Percentiles rank a stretch among this genome's conserved stretches.
Conservation (phyloP, 108 stramenopile genomes). For the Cyclotella atomus region DNA sequence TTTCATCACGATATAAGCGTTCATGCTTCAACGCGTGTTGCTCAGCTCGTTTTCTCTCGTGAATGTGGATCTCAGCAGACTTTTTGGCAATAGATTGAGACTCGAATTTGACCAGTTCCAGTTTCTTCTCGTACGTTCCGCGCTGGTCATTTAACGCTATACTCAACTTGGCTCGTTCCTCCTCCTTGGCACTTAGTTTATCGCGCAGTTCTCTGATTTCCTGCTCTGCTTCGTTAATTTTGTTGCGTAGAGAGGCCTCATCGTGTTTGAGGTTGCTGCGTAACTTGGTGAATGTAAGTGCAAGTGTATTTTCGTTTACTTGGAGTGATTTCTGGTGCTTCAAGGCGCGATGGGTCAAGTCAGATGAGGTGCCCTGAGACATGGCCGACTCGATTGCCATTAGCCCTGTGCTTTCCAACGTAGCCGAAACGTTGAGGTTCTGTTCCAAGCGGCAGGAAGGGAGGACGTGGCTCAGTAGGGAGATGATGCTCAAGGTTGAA, state of each 20-base stretch:
- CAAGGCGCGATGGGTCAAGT: slow-evolving; percentile 48
- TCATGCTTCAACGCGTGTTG: slow-evolving; percentile 13
- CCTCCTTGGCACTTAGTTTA: slow-evolving; percentile 7
- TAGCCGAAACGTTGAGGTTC: neutral
- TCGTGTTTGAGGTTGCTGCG: slow-evolving; percentile 7
- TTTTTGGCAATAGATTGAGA: slow-evolving; percentile 17
- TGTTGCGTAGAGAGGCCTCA: slow-evolving; percentile 17
- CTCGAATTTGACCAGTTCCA: slow-evolving; percentile 37
- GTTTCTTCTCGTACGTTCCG: slow-evolving; percentile 26
- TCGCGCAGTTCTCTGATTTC: slow-evolving; percentile 4
- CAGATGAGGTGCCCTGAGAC: slow-evolving; percentile 41
- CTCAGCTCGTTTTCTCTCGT: slow-evolving; percentile 42
- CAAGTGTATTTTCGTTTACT: slow-evolving; percentile 24
- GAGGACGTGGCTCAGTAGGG: neutral
- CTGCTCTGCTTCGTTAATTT: slow-evolving; percentile 12
- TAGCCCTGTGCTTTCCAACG: neutral
- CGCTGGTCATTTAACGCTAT: slow-evolving; percentile 33
- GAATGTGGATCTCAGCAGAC: slow-evolving; percentile 23
- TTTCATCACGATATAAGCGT: slow-evolving; percentile 18
- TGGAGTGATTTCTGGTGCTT: slow-evolving; percentile 23
- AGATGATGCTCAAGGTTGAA: slow-evolving; percentile 3
- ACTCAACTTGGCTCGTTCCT: slow-evolving; percentile 27
- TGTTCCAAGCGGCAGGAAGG: neutral
- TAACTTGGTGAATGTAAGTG: slow-evolving; percentile 23
- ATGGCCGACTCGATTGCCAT: slow-evolving; percentile 28